Evolutionary conservation across 2,329 filamentous ascomycete species (phyloP), one percentile per base, ranked within the genome.

Genomic region (Neofusicoccum parvum): DNA sequence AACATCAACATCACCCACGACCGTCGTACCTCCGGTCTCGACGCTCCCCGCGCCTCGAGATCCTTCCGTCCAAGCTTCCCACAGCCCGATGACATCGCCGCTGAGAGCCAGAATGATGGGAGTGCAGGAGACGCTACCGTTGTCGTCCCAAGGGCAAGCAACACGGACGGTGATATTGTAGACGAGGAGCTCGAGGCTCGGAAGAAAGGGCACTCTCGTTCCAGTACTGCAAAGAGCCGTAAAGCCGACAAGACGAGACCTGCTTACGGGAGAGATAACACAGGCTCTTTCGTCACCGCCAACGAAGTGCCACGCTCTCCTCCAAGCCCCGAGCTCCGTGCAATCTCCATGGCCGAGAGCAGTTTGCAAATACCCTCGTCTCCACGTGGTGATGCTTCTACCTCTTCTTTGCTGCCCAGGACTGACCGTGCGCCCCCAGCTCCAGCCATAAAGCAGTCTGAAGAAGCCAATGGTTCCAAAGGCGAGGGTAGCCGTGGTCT

Each of bases 1-100:
- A 79, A 82, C 65, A 76, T 79, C 6, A 77, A 79, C 66, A 73
- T 80, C 32, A 75, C 78, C 11, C 79, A 78, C 66, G 78, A 80
- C 41, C 78, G 80, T 53, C 79, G 80, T 20, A 67, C 80, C 41
- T 77, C 77, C 50, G 80, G 79, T 27, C 70, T 79, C 20, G 78
- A 80, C 23, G 77, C 75, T 2, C 79, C 77, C 56, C 80, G 76
- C 63, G 66, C 74, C 7, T 76, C 76, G 11, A 76, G 76, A 23
- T 68, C 75, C 36, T 79, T 76, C 67, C 72, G 73, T 50, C 74
- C 74, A 53, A 81, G 78, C 71, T 81, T 81, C 62, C 78, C 78
- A 17, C 79, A 80, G 67, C 80, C 80, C 6, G 73, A 76, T 6
- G 73, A 78, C 43, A 67, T 75, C 9, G 70, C 74, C 3, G 73